Percentiles rank a stretch among this genome's conserved stretches.
These are phyloP conservation scores for Cladosporium phlei DNA, from an alignment of 2,329 filamentous ascomycete genomes.

Conservation along the genomic window DNA sequence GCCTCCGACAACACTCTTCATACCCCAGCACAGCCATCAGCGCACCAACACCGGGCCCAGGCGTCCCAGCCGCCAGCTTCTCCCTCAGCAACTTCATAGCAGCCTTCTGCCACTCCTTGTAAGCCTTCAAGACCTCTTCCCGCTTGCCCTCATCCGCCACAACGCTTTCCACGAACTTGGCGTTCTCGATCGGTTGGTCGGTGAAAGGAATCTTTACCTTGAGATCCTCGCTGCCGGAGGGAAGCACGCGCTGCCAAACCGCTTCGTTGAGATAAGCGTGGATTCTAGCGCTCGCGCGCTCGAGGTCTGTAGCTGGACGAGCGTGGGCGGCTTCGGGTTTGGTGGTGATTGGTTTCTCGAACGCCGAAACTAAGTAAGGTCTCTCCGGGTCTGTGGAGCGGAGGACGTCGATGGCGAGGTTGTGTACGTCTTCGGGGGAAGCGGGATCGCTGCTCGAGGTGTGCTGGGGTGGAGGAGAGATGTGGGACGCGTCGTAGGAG, in stretches of 20 bases:
- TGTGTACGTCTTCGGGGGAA: conserved; percentile 9
- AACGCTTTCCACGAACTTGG: conserved; percentile 1
- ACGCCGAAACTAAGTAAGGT: background rate
- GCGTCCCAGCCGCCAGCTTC: conserved; percentile 49
- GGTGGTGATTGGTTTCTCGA: background rate
- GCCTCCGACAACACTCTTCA: conserved; percentile 41
- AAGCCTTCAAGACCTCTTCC: conserved; percentile 15
- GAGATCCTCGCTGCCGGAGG: background rate
- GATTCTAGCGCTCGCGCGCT: conserved; percentile 10
- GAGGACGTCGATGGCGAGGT: conserved; percentile 5
- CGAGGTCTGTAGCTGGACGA: conserved; percentile 8
- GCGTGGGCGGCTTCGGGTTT: background rate
- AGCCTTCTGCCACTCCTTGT: conserved; percentile 28
- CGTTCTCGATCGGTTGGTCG: conserved; percentile 13
- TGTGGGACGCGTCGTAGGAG: conserved; percentile 19
- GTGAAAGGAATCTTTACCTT: conserved; percentile 15
- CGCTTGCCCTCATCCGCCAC: conserved; percentile 12
- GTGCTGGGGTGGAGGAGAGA: conserved; percentile 10
- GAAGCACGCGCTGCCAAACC: conserved; percentile 6
- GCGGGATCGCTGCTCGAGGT: conserved; percentile 1
- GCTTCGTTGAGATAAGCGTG: conserved; percentile 11
- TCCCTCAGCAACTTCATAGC: conserved; percentile 55
- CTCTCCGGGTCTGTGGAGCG: background rate
- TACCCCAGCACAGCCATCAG: conserved; percentile 54
- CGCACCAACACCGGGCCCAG: conserved; percentile 50